Conservation (phyloP, 2,329 filamentous ascomycete genomes). For the Cladorrhinum sp. region DNA sequence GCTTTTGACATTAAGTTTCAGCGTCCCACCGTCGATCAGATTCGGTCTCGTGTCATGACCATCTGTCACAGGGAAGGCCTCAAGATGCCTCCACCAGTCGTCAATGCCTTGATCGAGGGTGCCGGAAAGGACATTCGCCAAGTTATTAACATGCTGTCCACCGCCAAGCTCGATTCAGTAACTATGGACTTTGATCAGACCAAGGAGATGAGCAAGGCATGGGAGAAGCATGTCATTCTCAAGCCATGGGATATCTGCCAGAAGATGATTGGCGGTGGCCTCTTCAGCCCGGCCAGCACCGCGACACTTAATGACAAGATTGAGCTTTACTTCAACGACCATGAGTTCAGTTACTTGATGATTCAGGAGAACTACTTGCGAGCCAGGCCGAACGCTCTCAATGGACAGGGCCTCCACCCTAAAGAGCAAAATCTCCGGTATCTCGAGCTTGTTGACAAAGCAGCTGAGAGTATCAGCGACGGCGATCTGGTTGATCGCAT, state of each 20-base stretch:
- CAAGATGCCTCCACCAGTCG: conserved; percentile 76
- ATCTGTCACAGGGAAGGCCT: conserved; percentile 90
- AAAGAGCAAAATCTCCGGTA: conserved; percentile 73
- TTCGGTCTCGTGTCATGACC: conserved; percentile 88
- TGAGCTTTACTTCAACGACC: conserved; percentile 98
- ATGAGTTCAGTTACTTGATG: conserved; percentile 97
- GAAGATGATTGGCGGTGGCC: conserved; percentile 83
- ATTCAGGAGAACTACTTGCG: conserved; percentile 96
- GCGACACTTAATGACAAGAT: conserved; percentile 94
- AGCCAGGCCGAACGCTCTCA: conserved; percentile 68
- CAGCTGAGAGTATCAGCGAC: conserved; percentile 94
- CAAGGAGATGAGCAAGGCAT: conserved; percentile 93
- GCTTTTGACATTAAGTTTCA: conserved; percentile 84
- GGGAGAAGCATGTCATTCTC: conserved; percentile 95
- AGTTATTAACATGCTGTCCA: conserved; percentile 97
- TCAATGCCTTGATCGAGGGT: conserved; percentile 93
- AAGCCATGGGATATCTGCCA: conserved; percentile 98
- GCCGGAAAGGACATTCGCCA: conserved; percentile 95
- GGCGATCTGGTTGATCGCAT: conserved; percentile 94
- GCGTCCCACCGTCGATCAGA: conserved; percentile 85
- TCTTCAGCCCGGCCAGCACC: conserved; percentile 81
- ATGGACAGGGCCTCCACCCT: conserved; percentile 54
- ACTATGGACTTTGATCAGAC: conserved; percentile 80
- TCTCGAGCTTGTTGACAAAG: conserved; percentile 82
- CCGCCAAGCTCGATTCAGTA: conserved; percentile 81